Evolutionary conservation across 2,329 filamentous ascomycete species (phyloP), one percentile per base, ranked within the genome.

Genomic region (Aspergillus novofumigatus): DNA sequence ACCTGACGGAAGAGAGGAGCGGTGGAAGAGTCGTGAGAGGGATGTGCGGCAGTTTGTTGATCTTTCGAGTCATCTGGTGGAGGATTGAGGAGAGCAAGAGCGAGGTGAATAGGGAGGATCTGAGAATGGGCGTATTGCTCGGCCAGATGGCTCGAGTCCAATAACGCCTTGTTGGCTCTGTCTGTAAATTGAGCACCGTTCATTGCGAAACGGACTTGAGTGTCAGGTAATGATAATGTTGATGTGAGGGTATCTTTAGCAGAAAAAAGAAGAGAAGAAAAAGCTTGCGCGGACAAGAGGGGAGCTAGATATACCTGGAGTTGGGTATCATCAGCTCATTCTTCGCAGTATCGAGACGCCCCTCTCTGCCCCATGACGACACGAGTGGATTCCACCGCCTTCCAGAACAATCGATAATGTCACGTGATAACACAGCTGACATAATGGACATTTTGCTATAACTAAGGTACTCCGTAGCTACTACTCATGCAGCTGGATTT

Each of bases 1-100:
- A 97, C 93, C 77, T 99, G 94, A 64, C 91, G 87, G 81, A 97
- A 95, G 54, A 99, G 85, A n/a, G 92, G 91, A 64, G 81, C 79
- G 20, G 82, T 78, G 25, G 85, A 77, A 29, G 82, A 79, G 38
- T 85, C 82, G 54, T 89, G 83, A 26, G 88, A 85, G 4, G 82
- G 81, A 70, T 93, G 91, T 51, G 78, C 73, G 49, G 76, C 78
- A 62, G 77, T 80, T 77, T 91, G 90, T 75, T 91, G 90, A 72
- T 94, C 90, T 73, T 91, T 92, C 66, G 89, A 91, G 65, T 82
- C 84, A 57, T 79, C 77, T 38, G 65, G 58, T 20, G 75, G 67
- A n/a, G 78, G 78, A 55, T 79, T 77, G 54, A 80, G 73, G 9
- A 80, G 69, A 5, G 76, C 67, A 25, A 78, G 89, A 48, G 92